These are phyloP conservation scores for Shiraia sp. DNA, from an alignment of 2,329 filamentous ascomycete species.

Conservation along the genomic window DNA sequence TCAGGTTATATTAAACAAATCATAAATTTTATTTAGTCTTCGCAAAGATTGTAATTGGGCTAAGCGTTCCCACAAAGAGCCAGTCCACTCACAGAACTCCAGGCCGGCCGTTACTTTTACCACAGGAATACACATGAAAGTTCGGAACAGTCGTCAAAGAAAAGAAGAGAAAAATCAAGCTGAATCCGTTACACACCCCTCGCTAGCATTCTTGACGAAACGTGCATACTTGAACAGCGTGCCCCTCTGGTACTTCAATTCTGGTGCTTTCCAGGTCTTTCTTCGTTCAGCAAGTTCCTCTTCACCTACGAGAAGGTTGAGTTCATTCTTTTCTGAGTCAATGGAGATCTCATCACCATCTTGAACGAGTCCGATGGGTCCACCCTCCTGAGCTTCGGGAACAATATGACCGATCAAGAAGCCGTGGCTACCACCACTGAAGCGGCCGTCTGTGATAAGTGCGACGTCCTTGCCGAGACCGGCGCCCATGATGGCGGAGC, in stretches of 20 bases:
- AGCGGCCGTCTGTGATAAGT: slow-evolving; percentile 74
- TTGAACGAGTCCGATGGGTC: slow-evolving; percentile 79
- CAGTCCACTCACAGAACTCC: slow-evolving; percentile 7
- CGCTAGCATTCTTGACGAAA: slow-evolving; percentile 60
- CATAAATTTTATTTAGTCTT: neutral
- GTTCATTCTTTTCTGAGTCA: slow-evolving; percentile 73
- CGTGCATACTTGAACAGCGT: slow-evolving; percentile 63
- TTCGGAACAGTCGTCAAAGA: neutral
- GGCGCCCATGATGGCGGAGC: slow-evolving; percentile 73
- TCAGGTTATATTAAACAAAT: too few species aligned
- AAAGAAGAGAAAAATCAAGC: slow-evolving; percentile 11
- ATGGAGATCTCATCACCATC: slow-evolving; percentile 83
- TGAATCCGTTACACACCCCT: slow-evolving; percentile 62
- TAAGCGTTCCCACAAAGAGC: neutral
- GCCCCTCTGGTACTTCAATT: slow-evolving; percentile 61
- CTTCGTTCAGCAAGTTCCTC: slow-evolving; percentile 61
- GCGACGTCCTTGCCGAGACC: slow-evolving; percentile 74
- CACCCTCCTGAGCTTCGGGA: slow-evolving; percentile 83
- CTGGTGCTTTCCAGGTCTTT: slow-evolving; percentile 57
- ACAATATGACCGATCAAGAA: slow-evolving; percentile 89
- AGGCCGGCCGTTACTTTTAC: slow-evolving; percentile 8
- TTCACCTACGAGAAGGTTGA: slow-evolving; percentile 68
- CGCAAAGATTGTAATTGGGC: neutral
- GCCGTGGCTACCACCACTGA: slow-evolving; percentile 80
- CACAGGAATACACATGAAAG: slow-evolving; percentile 6